Evolutionary conservation across 73 alveolate genomes (phyloP), one percentile per base, ranked within the genome.

Genomic region (Stentor coeruleus): DNA sequence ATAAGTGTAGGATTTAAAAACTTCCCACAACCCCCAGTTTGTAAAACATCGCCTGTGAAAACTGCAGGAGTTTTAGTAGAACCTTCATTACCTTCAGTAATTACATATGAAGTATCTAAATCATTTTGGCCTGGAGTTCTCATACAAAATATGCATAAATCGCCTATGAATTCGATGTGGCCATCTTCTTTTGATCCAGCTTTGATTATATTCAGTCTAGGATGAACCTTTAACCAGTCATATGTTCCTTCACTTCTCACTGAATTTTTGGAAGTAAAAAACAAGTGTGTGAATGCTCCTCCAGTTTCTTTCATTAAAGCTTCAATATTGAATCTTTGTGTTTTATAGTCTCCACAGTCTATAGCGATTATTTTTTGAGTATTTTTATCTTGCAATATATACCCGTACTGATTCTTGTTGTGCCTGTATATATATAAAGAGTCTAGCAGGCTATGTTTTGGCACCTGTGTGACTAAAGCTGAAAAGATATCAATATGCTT

Each of bases 101-200:
- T 89, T 3, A 90, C 85, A 60, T 39, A 90, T 42, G 88, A 55
- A 3, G 84, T 92, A 39, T 83, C 85, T 36, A 80, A 87, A 1
- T 72, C 75, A 3, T 89, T 84, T 42, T 87, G 93, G 3, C 96
- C 96, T n/a, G 96, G 94, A 4, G 91, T 89, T n/a, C 84, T 83
- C 84, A 90, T 59, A 30, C 92, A 87, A 73, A 87, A 85, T 14
- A 90, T 59, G 77, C 92, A 83, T 0, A 88, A 58, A 40, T 87
- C 93, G 35, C 96, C 96, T 31, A 90, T 81, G 3, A 30, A 55
- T 6, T 76, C 86, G 0, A 74, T 86, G 4, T 31, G 39, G 0
- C 84, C 86, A 3, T 83, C 92, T 26, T 79, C 76, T 35, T 55
- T 35, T 74, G 77, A 14, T 38, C 87, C 87, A 35, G 89, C 35